A percentile compares a stretch with the other conserved stretches of the same genome.
phyloP scores from a whole-genome alignment of 2,329 filamentous ascomycete genomes.

The Monosporascus sp. region DNA sequence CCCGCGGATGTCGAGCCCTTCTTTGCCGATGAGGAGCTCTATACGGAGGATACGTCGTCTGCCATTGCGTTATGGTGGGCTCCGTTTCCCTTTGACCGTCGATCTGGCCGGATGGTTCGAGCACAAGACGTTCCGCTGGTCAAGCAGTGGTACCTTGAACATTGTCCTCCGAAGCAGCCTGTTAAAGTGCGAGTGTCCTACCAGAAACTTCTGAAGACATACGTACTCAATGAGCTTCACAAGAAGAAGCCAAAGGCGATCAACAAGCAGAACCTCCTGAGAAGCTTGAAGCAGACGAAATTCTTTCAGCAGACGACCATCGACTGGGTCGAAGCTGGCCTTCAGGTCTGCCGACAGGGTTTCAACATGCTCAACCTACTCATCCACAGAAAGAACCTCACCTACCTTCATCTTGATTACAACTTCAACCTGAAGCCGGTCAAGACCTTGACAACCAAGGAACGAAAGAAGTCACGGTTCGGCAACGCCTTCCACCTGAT shows the following conservation, averaged over 20 bases:
- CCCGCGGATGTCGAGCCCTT: constrained; percentile 80
- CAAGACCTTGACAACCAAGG: constrained; percentile 96
- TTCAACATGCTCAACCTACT: constrained; percentile 99
- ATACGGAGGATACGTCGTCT: constrained; percentile 81
- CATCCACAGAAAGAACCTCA: constrained; percentile 97
- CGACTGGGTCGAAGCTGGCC: constrained; percentile 97
- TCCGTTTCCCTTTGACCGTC: constrained; percentile 88
- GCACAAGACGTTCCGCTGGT: constrained; percentile 95
- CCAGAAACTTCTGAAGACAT: constrained; percentile 95
- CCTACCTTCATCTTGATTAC: constrained; percentile 96
- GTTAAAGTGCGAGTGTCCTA: constrained; percentile 98
- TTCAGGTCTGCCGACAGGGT: constrained; percentile 95
- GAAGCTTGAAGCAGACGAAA: constrained; percentile 89
- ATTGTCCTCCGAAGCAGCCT: constrained; percentile 79
- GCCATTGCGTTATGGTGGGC: constrained; percentile 98
- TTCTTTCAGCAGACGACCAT: constrained; percentile 99
- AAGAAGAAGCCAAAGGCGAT: constrained; percentile 93
- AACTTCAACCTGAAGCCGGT: constrained; percentile 99
- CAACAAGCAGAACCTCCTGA: constrained; percentile 87
- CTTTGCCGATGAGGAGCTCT: constrained; percentile 80
- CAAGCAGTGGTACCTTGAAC: constrained; percentile 98
- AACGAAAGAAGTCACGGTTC: constrained; percentile 98
- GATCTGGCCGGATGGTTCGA: constrained; percentile 92
- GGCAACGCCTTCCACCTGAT: constrained; percentile 99
- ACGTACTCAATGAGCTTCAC: constrained; percentile 92